Conservation (phyloP, 1,284 basidiomycete genomes). For the Somion occarium region DNA sequence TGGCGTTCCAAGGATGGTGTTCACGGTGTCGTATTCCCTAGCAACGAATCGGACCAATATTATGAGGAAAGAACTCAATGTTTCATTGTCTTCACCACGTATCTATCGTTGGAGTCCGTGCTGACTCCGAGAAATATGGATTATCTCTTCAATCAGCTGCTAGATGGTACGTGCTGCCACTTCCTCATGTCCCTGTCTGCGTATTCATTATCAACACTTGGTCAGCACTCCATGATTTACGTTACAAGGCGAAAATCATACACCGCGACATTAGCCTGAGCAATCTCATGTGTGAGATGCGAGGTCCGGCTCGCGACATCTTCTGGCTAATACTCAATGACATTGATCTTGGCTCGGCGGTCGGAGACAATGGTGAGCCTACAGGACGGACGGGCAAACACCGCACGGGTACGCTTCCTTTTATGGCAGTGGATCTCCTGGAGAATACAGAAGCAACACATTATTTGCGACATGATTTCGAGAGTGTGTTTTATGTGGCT, state of each 20-base stretch:
- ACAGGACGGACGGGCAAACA: neutral
- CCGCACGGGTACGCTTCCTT: constrained; percentile 13
- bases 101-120: constrained; percentile 3
- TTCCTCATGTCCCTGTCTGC: neutral
- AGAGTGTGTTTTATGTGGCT: constrained; percentile 11
- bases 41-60: neutral
- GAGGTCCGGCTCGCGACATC: neutral
- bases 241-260: constrained; percentile 8
- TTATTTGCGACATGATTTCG: constrained; percentile 10
- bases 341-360: constrained; percentile 7
- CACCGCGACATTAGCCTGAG: constrained; percentile 12
- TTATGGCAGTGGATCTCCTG: constrained; percentile 11
- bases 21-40: neutral
- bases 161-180: constrained; percentile 7
- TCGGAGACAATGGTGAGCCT: neutral
- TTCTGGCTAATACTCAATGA: constrained; percentile 11
- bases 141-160: constrained; percentile 6
- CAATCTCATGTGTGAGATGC: constrained; percentile 11
- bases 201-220: neutral
- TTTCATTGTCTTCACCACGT: constrained; percentile 6
- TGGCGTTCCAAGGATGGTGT: constrained; percentile 1
- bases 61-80: constrained; percentile 9
- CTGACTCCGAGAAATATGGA: constrained; percentile 8
- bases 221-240: constrained; percentile 8
- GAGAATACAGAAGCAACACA: neutral